Conservation (phyloP, 2,329 filamentous ascomycete species). For the Colletotrichum higginsianum region DNA sequence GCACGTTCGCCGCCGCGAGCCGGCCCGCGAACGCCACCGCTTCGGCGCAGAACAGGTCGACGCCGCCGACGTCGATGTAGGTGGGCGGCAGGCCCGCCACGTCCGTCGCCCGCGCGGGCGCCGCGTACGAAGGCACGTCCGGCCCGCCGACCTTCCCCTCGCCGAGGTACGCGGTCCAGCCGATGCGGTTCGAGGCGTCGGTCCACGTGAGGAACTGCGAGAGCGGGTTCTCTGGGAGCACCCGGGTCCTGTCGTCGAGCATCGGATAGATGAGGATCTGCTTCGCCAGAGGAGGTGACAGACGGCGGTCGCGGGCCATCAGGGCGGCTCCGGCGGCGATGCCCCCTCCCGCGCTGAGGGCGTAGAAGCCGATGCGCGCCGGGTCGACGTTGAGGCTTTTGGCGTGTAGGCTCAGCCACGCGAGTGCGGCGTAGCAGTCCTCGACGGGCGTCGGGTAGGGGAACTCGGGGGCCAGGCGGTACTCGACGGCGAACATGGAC, state of each 20-base stretch:
- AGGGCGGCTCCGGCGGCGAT: constrained; percentile 51
- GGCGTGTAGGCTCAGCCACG: constrained; percentile 47
- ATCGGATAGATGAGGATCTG: constrained; percentile 54
- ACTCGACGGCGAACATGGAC: constrained; percentile 56
- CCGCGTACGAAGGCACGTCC: constrained; percentile 42
- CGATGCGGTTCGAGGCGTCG: constrained; percentile 42
- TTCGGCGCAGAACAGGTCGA: constrained; percentile 58
- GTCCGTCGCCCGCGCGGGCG: constrained; percentile 44
- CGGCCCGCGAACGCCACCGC: constrained; percentile 50
- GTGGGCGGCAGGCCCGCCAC: constrained; percentile 51
- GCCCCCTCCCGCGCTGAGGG: constrained; percentile 46
- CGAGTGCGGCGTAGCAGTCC: constrained; percentile 53
- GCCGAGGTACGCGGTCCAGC: constrained; percentile 46
- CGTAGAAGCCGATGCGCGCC: constrained; percentile 44
- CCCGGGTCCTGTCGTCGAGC: constrained; percentile 50
- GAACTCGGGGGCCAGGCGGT: constrained; percentile 60
- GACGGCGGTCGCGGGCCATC: constrained; percentile 53
- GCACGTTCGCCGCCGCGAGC: constrained; percentile 51
- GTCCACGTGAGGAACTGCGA: constrained; percentile 43
- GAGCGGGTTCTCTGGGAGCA: constrained; percentile 18
- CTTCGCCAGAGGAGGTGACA: constrained; percentile 48
- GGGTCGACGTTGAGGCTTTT: constrained; percentile 44
- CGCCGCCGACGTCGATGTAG: constrained; percentile 56
- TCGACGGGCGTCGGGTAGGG: constrained; percentile 53
- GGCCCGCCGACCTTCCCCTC: constrained; percentile 36